Conservation (phyloP, 164 flowering plant species). For the Tinospora cordifolia region DNA sequence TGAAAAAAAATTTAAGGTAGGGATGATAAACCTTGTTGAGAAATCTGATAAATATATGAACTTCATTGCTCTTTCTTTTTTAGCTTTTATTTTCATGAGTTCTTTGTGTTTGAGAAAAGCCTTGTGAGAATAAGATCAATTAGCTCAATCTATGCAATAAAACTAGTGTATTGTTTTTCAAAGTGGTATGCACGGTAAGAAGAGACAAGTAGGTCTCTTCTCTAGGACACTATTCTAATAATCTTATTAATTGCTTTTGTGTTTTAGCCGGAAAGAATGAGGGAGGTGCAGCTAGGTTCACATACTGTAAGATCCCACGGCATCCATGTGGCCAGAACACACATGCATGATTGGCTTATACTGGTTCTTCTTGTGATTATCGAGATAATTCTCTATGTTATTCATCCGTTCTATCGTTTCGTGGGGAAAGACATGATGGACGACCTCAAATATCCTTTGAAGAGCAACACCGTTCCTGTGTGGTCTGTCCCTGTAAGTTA, state of each 20-base stretch:
- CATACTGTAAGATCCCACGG: conserved; percentile 54
- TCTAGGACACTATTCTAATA: not conserved
- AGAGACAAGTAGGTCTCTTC: not conserved
- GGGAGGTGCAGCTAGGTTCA: conserved; percentile 28
- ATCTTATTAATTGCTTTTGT: not conserved
- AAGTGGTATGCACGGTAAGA: not conserved
- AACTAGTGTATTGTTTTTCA: not conserved
- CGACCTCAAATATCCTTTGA: conserved; percentile 67
- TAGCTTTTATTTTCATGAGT: no score
- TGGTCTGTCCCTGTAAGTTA: conserved; percentile 91
- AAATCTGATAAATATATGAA: no score
- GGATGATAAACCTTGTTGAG: no score
- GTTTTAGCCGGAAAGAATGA: conserved; percentile 20
- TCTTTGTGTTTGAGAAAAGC: no score
- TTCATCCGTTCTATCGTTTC: conserved; percentile 73
- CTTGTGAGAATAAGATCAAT: no score
- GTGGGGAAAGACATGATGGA: conserved; percentile 78
- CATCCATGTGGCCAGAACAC: conserved; percentile 33
- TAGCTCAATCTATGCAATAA: no score
- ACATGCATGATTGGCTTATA: conserved; percentile 77
- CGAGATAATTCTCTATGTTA: conserved; percentile 34
- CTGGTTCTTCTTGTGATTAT: conserved; percentile 52
- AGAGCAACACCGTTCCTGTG: conserved; percentile 61
- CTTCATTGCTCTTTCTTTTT: no score
- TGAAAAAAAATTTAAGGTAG: no score